Base-by-base conservation (phyloP, 768 basidiomycete genomes). In the Tricholoma matsutake region DNA sequence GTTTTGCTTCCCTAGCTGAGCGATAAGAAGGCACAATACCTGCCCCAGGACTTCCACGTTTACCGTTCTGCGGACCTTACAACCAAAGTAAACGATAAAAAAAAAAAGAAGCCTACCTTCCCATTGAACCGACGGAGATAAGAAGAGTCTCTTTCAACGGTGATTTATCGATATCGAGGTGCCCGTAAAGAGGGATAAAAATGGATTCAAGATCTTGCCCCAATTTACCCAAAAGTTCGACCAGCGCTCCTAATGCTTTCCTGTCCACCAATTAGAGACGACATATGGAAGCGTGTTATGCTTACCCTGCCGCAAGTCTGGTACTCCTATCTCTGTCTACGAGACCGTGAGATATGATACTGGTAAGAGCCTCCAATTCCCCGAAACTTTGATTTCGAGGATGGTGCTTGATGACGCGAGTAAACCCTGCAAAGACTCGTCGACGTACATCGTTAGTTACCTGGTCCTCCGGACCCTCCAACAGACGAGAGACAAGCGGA, bases 221-320 rank as follows among this genome's bases (percentile, higher is more conserved):
- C 9, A 73, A 74, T 20, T 69, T 72, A 57, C 67, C 61, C 28
- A 66, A 73, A 20, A 78, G 62, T 28, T 77, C 76, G 41, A 85
- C 67, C 6, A 87, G 68, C 13, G 80, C 79, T 9, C 75, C 77
- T 9, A 88, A 67, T 4, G 81, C 78, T 64, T 80, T 80, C 4
- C 85, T 86, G 63, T 37, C 31, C 52, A 60, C 32, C 35, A 57
- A 34, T 47, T 41, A 41, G 39, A 61, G 11, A 7, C 43, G 7
- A 29, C 28, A 9, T 34, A n/a, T 2, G 43, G 25, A 41, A 34
- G 52, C 32, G 31, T 31, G 49, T 9, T 31, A 32, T n/a, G 64
- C 83, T 65, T 71, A 92, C 91, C 91, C 91, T 56, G 91, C 87
- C 63, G 79, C 76, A 14, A 92, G 68, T 37, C 91, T 81, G 20